These are phyloP conservation scores for Nicotiana paniculata DNA, from an alignment of 257 asterid genomes.

Conservation along the genomic window DNA sequence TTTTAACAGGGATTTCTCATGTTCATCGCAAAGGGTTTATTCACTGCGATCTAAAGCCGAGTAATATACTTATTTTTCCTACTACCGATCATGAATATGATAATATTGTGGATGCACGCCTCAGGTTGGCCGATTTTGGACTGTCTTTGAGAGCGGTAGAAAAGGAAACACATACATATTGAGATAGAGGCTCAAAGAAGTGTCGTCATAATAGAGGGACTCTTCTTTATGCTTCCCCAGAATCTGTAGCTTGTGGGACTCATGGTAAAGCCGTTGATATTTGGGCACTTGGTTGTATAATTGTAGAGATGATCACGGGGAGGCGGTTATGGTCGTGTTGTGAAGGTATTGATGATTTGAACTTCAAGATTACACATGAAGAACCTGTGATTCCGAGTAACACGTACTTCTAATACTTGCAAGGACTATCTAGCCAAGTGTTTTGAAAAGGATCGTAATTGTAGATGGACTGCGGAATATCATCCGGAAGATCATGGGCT, in stretches of 20 bases:
- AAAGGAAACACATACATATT: not conserved
- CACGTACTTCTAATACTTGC: not conserved
- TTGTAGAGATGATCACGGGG: not conserved
- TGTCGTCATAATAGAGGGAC: not conserved
- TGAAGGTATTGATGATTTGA: not conserved
- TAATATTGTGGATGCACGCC: not conserved
- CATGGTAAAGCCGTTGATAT: not conserved
- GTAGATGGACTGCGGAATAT: not conserved
- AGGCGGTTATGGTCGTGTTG: not conserved
- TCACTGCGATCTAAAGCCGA: conserved; percentile 12
- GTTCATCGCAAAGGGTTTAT: not conserved
- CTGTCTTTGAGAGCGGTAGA: not conserved
- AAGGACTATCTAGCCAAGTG: not conserved
- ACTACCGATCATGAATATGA: too few relatives aligned
- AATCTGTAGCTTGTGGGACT: not conserved
- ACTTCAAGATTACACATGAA: not conserved
- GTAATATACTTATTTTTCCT: not conserved
- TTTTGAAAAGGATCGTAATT: not conserved
- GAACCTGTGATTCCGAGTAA: not conserved
- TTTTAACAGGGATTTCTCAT: not conserved
- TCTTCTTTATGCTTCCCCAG: not conserved
- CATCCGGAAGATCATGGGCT: too few relatives aligned
- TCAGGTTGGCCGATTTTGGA: conserved; percentile 7
- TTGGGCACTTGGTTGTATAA: not conserved
- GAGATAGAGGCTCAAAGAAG: not conserved